Percentiles rank a stretch among this genome's conserved stretches.
phyloP scores from a whole-genome alignment of 2,329 filamentous ascomycete species.

The Massarina eburnea region DNA sequence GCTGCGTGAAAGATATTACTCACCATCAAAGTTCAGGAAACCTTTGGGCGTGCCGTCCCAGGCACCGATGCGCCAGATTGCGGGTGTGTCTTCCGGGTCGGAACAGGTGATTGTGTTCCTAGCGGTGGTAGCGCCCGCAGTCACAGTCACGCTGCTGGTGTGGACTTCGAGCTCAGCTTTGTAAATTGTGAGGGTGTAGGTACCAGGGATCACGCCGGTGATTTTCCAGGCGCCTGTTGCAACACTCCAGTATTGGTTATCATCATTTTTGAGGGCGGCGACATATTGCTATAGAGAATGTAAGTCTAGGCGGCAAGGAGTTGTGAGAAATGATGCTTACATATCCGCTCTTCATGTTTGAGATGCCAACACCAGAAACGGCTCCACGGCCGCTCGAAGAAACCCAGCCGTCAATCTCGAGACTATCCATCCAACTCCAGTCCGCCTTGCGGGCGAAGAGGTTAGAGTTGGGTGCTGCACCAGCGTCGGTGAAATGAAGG shows the following conservation, averaged over 20 bases:
- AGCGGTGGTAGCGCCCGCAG: slow-evolving; percentile 49
- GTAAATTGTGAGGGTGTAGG: slow-evolving; percentile 65
- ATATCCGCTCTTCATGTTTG: slow-evolving; percentile 44
- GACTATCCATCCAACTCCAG: slow-evolving; percentile 23
- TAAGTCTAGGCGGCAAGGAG: no score
- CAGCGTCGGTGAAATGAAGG: slow-evolving; percentile 44
- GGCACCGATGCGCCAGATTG: slow-evolving; percentile 63
- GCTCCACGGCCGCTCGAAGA: slow-evolving; percentile 19
- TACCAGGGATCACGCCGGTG: slow-evolving; percentile 63
- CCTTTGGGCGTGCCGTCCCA: slow-evolving; percentile 61
- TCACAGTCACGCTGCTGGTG: slow-evolving; percentile 45
- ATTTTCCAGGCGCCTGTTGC: slow-evolving; percentile 55
- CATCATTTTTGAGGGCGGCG: slow-evolving; percentile 39
- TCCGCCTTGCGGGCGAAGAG: slow-evolving; percentile 26
- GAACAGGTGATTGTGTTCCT: slow-evolving; percentile 54
- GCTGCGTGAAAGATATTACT: no score
- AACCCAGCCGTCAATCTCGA: slow-evolving; percentile 26
- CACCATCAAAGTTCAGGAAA: slow-evolving; percentile 59
- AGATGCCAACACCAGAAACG: slow-evolving; percentile 27
- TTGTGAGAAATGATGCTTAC: no score
- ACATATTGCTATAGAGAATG: slow-evolving; percentile 32
- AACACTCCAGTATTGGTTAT: slow-evolving; percentile 44
- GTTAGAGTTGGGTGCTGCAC: slow-evolving; percentile 38
- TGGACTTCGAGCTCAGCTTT: slow-evolving; percentile 45
- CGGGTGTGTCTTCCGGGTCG: slow-evolving; percentile 49